Base-by-base conservation (phyloP, 768 basidiomycete genomes). In the Lyophyllum shimeji region DNA sequence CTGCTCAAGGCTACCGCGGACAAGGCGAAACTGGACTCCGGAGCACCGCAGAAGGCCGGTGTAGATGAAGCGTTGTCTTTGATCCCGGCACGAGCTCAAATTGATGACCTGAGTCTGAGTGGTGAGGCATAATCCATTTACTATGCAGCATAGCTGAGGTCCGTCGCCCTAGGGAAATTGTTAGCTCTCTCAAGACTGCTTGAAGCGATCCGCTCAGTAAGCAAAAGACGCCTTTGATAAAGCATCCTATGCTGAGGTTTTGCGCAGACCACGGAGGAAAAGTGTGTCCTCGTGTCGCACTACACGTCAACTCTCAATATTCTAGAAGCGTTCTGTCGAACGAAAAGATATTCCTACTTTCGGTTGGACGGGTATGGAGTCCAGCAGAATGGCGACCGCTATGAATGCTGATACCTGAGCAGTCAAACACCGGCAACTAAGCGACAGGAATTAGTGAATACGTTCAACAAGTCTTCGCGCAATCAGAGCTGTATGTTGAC, bases 271-370 rank as follows among this genome's bases (percentile, higher is more conserved):
- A 94, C 92, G 0, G 86, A 90, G 39, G 96, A 99, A 73, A 99
- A 99, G 81, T 90, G 93, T 63, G 89, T 98, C 31, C 73, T 99
- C 40, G 92, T 96, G 31, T 98, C 95, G n/a, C 95, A 98, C 67
- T 99, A 90, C 65, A 98, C 95, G 0, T 88, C 90, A 4, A 97
- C 95, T 1, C 83, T 99, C 51, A 91, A 98, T 65, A 84, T 99
- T 53, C 76, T 99, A 27, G 93, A 98, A 73, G 84, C 83, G 2
- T 90, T 86, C 61, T 96, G 95, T 74, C 83, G 85, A 69, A 83
- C 80, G 59, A 83, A 80, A 62, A 74, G 76, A 9, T 98, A 94
- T 68, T 86, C 87, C 0, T 92, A 83, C 66, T 83, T 88, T 59
- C 85, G 97, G 2, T 79, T 98, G 31, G 96, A 99, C 66, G 96